Conservation (phyloP, 805 yeast genomes). For the Yarrowia bubula region DNA sequence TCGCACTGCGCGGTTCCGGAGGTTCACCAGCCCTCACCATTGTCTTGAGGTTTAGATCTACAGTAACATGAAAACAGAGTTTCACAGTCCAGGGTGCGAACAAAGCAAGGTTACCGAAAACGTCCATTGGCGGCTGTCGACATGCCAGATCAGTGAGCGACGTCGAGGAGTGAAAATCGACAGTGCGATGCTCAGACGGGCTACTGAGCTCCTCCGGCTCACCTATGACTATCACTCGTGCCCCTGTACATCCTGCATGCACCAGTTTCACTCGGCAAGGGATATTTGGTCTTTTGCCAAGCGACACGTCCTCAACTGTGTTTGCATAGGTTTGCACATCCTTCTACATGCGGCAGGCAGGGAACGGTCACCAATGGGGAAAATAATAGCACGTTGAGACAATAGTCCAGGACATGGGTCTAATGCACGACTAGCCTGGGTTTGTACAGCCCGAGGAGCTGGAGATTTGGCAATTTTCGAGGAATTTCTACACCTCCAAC, state of each 20-base stretch:
- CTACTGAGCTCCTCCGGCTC: neutral
- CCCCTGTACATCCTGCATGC: neutral
- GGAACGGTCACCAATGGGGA: neutral
- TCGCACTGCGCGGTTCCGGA: neutral
- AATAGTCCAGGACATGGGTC: neutral
- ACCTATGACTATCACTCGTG: neutral
- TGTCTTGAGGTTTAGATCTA: neutral
- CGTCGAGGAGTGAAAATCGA: neutral
- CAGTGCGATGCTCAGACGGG: neutral
- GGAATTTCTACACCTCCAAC: neutral
- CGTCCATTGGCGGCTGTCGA: neutral
- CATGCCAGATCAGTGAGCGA: neutral
- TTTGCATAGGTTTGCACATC: slow-evolving; percentile 1
- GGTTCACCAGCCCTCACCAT: neutral
- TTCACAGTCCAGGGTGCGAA: neutral
- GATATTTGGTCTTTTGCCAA: neutral
- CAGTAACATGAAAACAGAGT: neutral
- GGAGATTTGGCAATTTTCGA: too few species aligned
- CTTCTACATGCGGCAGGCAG: slow-evolving; percentile 9
- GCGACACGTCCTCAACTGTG: neutral
- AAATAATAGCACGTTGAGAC: neutral
- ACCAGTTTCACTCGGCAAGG: neutral
- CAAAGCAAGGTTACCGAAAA: slow-evolving; percentile 2
- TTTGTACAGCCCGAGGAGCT: too few species aligned
- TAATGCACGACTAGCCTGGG: neutral